These are phyloP conservation scores for Neonectria coccinea DNA, from an alignment of 2,329 filamentous ascomycete species.

Conservation along the genomic window DNA sequence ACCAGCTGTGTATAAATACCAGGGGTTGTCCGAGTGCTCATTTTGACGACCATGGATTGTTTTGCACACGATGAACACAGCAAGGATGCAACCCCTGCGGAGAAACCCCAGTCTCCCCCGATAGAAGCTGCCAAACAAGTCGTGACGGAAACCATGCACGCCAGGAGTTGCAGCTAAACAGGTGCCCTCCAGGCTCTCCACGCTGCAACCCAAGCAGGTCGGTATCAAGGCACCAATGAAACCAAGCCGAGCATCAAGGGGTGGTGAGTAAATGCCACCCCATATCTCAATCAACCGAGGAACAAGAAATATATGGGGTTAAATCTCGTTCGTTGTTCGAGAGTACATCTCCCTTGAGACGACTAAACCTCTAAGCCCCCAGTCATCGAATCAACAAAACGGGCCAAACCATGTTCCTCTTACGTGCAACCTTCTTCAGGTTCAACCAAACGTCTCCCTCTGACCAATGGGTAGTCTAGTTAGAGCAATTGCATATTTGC, in stretches of 20 bases:
- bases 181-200: background rate
- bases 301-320: background rate
- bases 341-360: background rate
- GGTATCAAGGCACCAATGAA: background rate
- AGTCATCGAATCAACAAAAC: background rate
- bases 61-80: background rate
- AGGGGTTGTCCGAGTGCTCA: background rate
- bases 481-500: background rate
- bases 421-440: background rate
- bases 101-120: background rate
- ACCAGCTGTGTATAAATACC: background rate
- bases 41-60: background rate
- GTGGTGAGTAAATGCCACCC: background rate
- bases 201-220: background rate
- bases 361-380: background rate
- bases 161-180: background rate
- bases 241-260: background rate
- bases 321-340: background rate
- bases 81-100: background rate
- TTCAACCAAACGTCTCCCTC: background rate
- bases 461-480: background rate
- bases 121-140: conserved; percentile 1
- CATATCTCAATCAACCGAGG: background rate
- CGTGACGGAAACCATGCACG: background rate
- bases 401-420: background rate